Percentiles rank a stretch among this genome's conserved stretches.
Evolutionary conservation across 2,329 filamentous ascomycete species (phyloP).

Genomic region (Cladophialophora bantiana): DNA sequence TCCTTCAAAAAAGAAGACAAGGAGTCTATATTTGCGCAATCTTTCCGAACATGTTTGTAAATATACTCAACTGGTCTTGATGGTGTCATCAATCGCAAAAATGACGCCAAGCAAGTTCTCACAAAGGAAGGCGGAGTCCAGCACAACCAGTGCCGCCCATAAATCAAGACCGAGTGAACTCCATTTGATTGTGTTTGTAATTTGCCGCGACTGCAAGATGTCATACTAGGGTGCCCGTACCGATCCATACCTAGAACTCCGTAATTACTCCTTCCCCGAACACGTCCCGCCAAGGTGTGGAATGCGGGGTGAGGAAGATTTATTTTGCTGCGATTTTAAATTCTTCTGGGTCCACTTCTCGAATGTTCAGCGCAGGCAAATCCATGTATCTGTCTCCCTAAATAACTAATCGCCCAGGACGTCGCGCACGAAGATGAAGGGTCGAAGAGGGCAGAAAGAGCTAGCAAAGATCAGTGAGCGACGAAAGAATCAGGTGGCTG

Average conservation of each 20-base stretch:
- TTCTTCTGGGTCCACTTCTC: neutral
- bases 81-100: neutral
- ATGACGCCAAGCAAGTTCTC: neutral
- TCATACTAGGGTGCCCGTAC: neutral
- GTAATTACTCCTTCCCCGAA: too few species aligned
- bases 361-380: neutral
- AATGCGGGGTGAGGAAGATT: neutral
- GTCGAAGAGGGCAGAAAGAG: neutral
- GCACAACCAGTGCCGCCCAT: neutral
- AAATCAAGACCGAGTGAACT: neutral
- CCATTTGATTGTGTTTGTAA: neutral
- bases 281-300: neutral
- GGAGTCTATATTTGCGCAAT: neutral
- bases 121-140: neutral
- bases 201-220: neutral
- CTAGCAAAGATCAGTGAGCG: too few species aligned
- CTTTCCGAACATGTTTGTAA: neutral
- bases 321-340: neutral
- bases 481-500: neutral
- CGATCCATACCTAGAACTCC: neutral
- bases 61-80: neutral
- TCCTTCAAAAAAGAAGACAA: neutral
- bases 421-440: slow-evolving; percentile 21
- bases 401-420: neutral
- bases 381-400: neutral